Conservation (phyloP, 2,329 filamentous ascomycete species). For the Dothistroma pini region DNA sequence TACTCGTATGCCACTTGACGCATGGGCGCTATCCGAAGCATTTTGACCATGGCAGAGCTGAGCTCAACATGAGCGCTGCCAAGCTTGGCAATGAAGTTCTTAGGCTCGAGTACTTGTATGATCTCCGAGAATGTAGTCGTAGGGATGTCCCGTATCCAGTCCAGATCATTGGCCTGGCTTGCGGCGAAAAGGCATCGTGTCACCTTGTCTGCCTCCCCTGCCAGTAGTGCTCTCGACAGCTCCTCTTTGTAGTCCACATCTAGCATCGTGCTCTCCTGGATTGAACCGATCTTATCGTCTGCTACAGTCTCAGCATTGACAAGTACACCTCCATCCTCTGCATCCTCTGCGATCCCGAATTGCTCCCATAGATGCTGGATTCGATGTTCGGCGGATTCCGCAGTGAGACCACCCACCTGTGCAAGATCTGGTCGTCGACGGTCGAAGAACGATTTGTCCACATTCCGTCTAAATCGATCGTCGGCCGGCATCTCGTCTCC, state of each 20-base stretch:
- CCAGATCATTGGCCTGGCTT: conserved; percentile 23
- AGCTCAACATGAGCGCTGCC: conserved; percentile 47
- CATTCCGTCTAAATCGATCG: not conserved
- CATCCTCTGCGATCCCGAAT: conserved; percentile 13
- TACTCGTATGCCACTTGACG: conserved; percentile 41
- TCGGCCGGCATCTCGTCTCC: not conserved
- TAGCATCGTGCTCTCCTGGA: conserved; percentile 16
- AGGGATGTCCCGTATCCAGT: conserved; percentile 44
- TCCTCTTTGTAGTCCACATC: conserved; percentile 25
- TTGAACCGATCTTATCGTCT: not conserved
- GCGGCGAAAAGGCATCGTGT: conserved; percentile 28
- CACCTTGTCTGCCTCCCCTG: conserved; percentile 23
- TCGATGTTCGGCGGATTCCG: not conserved
- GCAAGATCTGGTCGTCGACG: not conserved
- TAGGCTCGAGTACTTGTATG: conserved; percentile 59
- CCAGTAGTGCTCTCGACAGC: conserved; percentile 23
- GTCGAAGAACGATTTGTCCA: not conserved
- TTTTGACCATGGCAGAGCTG: conserved; percentile 47
- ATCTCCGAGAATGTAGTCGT: conserved; percentile 60
- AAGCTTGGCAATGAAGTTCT: conserved; percentile 47
- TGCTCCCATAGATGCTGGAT: conserved; percentile 17
- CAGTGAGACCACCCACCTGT: not conserved
- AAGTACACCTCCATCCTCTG: not conserved
- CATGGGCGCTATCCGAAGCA: conserved; percentile 42
- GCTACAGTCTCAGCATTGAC: not conserved